Percentiles rank a stretch among this genome's conserved stretches.
These are phyloP conservation scores for Pleurotus sapidus DNA, from an alignment of 768 basidiomycete species.

Conservation along the genomic window DNA sequence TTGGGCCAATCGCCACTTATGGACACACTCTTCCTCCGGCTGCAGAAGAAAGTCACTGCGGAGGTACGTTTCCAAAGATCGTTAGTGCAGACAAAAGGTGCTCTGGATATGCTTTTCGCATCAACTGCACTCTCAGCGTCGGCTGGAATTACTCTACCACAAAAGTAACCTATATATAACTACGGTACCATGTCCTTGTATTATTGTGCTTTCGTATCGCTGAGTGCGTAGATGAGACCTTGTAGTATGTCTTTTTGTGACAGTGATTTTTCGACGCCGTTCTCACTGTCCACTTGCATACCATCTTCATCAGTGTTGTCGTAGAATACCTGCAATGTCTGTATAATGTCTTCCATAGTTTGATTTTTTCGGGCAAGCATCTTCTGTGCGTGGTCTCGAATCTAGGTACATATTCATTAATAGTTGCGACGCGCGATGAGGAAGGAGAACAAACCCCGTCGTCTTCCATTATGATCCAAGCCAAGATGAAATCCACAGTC, in stretches of 20 bases:
- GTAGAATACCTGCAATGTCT: conserved; percentile 67
- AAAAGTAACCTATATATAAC: background rate
- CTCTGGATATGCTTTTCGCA: conserved; percentile 86
- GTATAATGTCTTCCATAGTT: conserved; percentile 66
- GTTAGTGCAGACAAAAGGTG: conserved; percentile 77
- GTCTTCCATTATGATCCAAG: conserved; percentile 97
- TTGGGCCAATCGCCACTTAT: conserved; percentile 94
- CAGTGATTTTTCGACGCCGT: conserved; percentile 35
- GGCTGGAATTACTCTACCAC: background rate
- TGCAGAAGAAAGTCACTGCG: conserved; percentile 79
- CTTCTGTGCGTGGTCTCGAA: conserved; percentile 68
- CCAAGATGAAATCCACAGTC: conserved; percentile 89
- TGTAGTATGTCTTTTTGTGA: conserved; percentile 69
- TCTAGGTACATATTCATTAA: conserved; percentile 40
- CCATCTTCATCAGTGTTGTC: conserved; percentile 65
- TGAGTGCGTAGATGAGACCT: conserved; percentile 64
- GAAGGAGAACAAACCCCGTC: conserved; percentile 71
- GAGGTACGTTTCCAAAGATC: conserved; percentile 91
- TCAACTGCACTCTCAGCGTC: conserved; percentile 32
- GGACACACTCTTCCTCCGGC: conserved; percentile 77
- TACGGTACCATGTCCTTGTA: conserved; percentile 1
- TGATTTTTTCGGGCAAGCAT: conserved; percentile 76
- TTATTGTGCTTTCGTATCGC: conserved; percentile 11
- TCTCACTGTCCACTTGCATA: conserved; percentile 18
- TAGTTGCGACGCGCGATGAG: background rate